Evolutionary conservation across 352 stramenopile species (phyloP).

Genomic region (Nothophytophthora sp.): DNA sequence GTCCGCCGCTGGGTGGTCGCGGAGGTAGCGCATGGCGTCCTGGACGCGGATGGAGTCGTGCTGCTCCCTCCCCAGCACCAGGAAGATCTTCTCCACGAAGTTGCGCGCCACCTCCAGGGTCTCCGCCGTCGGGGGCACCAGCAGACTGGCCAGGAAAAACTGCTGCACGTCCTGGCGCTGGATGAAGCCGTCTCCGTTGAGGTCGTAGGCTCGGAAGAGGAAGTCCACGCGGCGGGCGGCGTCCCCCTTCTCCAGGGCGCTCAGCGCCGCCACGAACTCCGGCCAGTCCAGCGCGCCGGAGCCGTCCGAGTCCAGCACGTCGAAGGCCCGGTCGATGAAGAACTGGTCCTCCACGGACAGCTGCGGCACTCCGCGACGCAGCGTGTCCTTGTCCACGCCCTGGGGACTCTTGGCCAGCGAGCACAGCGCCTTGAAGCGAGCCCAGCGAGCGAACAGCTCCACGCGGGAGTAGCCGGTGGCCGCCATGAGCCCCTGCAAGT

Average conservation of each 20-base stretch:
- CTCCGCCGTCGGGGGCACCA: constrained; percentile 41
- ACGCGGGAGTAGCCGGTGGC: constrained; percentile 57
- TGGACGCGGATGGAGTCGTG: constrained; percentile 40
- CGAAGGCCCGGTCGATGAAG: constrained; percentile 74
- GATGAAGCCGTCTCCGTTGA: constrained; percentile 67
- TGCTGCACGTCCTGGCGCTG: constrained; percentile 53
- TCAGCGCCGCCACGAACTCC: constrained; percentile 73
- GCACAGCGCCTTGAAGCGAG: constrained; percentile 73
- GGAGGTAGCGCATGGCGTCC: constrained; percentile 53
- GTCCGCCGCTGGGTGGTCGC: constrained; percentile 43
- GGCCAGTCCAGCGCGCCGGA: constrained; percentile 70
- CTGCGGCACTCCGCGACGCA: constrained; percentile 59
- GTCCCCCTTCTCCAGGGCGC: constrained; percentile 65
- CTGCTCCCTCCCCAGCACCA: constrained; percentile 36
- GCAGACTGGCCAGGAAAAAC: constrained; percentile 66
- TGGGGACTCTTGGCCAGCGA: constrained; percentile 46
- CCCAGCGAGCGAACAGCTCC: constrained; percentile 69
- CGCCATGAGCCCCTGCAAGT: constrained; percentile 42
- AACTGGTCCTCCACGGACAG: constrained; percentile 69
- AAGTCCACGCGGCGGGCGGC: constrained; percentile 50
- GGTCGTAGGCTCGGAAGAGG: constrained; percentile 78
- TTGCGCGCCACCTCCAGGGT: constrained; percentile 52
- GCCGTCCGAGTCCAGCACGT: constrained; percentile 62
- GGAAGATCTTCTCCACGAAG: constrained; percentile 70
- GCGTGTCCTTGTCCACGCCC: constrained; percentile 69